Evolutionary conservation across 148 eudicot genomes (phyloP).

Genomic region (Vaccinium corymbosum): DNA sequence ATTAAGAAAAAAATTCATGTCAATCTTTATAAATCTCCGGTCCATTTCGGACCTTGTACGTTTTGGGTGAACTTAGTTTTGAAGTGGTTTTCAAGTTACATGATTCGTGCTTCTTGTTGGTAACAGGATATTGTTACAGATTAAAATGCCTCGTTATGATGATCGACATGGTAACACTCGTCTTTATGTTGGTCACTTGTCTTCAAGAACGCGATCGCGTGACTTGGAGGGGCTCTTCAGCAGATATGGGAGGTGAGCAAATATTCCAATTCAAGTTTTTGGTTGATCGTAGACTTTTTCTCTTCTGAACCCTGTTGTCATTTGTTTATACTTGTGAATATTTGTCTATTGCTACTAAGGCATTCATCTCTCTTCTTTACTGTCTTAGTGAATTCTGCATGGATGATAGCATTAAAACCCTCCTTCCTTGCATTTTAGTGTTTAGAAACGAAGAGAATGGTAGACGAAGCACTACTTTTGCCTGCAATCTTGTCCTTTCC

Average conservation of each 20-base stretch:
- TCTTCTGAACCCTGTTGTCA: not conserved
- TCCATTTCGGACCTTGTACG: not conserved
- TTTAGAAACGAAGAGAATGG: not conserved
- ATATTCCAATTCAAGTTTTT: not conserved
- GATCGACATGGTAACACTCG: slow-evolving; percentile 58
- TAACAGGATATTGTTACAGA: not conserved
- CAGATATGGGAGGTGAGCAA: slow-evolving; percentile 84
- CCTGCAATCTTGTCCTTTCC: not conserved
- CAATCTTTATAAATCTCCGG: too few relatives aligned
- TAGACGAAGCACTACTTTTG: not conserved
- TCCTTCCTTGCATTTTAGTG: not conserved
- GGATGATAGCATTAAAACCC: not conserved
- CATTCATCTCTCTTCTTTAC: too few relatives aligned
- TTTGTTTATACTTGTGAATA: not conserved
- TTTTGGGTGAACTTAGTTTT: not conserved
- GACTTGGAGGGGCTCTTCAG: slow-evolving; percentile 79
- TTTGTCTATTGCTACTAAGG: too few relatives aligned
- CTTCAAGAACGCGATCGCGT: slow-evolving; percentile 76
- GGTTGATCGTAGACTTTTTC: not conserved
- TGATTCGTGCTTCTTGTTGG: not conserved
- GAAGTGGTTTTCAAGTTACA: not conserved
- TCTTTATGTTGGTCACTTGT: slow-evolving; percentile 90
- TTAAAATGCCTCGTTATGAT: slow-evolving; percentile 69
- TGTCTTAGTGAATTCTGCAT: not conserved
- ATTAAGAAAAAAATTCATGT: too few relatives aligned